Evolutionary conservation across 2,329 filamentous ascomycete species (phyloP), one percentile per base, ranked within the genome.

Genomic region (Leptographium galeiforme): DNA sequence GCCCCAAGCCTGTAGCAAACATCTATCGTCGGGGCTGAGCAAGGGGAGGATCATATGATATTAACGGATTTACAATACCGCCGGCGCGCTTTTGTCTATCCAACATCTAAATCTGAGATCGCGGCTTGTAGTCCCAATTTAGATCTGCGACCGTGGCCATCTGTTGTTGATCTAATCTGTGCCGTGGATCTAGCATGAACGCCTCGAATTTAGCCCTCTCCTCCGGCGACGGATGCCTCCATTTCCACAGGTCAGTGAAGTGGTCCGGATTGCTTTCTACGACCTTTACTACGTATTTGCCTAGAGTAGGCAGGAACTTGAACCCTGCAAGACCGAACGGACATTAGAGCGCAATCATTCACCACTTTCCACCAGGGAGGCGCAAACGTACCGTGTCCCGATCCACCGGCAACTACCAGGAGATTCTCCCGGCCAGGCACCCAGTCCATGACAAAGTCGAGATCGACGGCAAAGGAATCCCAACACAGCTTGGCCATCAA

Each of bases 391-490:
- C 50, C 50, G 34, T 52, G 50, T 11, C 43, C 43, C 4, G 39
- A 44, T 34, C 50, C 50, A 33, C 40, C 50, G 2, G 50, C 32
- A n/a, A 39, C 50, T 8, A 52, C 50, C 14, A 52, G 13, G 12
- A 52, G 47, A 18, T 40, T 40, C 11, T 49, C 33, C 6, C 36
- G 8, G 13, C 19, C 38, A 12, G 51, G 51, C 12, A 43, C 51
- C 34, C 51, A 36, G 18, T 53, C 51, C 18, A 53, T 34, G 36
- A 53, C 45, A 48, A 53, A 53, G 25, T 53, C 44, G 30, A 41
- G 36, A 46, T 53, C 44, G 8, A 34, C 14, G n/a, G 51, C 32
- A 40, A 46, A 38, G 2, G 51, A 39, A 30, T 53, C 41, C 51
- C 51, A 53, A 45, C 51, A 53, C 36, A 48, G 41, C 38, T 48